phyloP scores from a whole-genome alignment of 176 grass and related monocot genomes.

The Oryza meyeriana region DNA sequence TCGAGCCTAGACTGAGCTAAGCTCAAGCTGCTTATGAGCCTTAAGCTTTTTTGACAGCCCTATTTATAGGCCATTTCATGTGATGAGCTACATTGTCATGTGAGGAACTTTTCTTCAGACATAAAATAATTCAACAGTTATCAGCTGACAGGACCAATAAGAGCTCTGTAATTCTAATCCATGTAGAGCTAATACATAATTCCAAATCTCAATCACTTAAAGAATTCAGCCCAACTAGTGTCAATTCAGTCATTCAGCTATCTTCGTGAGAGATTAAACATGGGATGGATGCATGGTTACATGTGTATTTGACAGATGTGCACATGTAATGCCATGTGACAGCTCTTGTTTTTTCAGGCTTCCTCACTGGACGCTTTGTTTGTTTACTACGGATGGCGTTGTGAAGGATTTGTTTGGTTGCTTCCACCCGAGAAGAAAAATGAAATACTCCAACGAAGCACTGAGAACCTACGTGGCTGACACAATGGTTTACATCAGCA shows the following conservation, averaged over 20 bases:
- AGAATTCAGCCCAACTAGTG: neutral
- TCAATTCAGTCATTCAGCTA: neutral
- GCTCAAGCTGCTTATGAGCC: no score
- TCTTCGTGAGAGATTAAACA: constrained; percentile 1
- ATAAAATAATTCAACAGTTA: neutral
- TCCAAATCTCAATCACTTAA: constrained; percentile 7
- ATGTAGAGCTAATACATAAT: neutral
- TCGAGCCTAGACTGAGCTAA: no score
- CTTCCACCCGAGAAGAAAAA: constrained; percentile 31
- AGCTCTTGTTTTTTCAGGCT: neutral
- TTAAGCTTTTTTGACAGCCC: no score
- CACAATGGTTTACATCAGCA: constrained; percentile 17
- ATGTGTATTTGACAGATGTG: constrained; percentile 17
- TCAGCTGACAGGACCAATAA: constrained; percentile 22
- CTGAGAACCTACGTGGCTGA: constrained; percentile 34
- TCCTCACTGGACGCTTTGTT: neutral
- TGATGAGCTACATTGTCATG: neutral
- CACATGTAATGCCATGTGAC: constrained; percentile 39
- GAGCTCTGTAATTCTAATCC: neutral
- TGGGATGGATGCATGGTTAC: constrained; percentile 1
- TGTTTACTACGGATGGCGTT: neutral
- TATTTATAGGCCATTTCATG: neutral
- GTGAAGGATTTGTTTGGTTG: neutral
- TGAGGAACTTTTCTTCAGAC: neutral
- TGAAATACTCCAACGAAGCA: constrained; percentile 6